A percentile compares a stretch with the other conserved stretches of the same genome.
Conservation (phyloP, 169 alveolate genomes). For the Pseudocohnilembus persalinus region DNA sequence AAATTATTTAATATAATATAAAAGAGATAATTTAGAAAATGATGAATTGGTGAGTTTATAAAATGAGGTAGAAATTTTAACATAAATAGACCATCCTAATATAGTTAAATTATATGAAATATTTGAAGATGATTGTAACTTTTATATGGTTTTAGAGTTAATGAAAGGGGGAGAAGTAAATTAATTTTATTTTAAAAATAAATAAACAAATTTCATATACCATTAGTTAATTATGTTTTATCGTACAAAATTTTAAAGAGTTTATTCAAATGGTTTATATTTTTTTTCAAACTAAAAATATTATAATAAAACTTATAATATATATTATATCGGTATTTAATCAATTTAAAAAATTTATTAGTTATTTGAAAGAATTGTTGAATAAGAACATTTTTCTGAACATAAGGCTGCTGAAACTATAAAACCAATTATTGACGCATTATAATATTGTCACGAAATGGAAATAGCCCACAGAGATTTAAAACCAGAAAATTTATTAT, state of each 20-base stretch:
- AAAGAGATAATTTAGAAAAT: slow-evolving; percentile 55
- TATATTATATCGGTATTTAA: slow-evolving; percentile 18
- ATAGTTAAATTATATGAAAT: slow-evolving; percentile 74
- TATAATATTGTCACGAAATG: slow-evolving; percentile 81
- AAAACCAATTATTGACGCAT: slow-evolving; percentile 84
- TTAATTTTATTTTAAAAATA: neutral
- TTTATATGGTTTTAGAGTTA: slow-evolving; percentile 75
- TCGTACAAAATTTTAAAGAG: slow-evolving; percentile 29
- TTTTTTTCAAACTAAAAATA: slow-evolving; percentile 29
- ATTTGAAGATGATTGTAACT: slow-evolving; percentile 69
- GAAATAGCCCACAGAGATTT: slow-evolving; percentile 86
- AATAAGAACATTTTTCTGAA: slow-evolving; percentile 82
- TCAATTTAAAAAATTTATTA: slow-evolving; percentile 19
- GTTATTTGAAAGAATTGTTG: slow-evolving; percentile 84
- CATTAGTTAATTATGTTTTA: slow-evolving; percentile 15
- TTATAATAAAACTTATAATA: neutral
- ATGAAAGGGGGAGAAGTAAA: slow-evolving; percentile 82
- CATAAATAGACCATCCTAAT: slow-evolving; percentile 81
- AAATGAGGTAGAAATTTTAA: slow-evolving; percentile 70
- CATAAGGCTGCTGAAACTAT: slow-evolving; percentile 83
- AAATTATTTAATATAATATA: neutral
- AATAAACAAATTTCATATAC: neutral
- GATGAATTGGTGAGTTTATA: slow-evolving; percentile 63
- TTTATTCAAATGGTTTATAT: slow-evolving; percentile 28
- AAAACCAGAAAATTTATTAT: slow-evolving; percentile 86